phyloP scores from a whole-genome alignment of 768 basidiomycete species.

The Suillus variegatus region DNA sequence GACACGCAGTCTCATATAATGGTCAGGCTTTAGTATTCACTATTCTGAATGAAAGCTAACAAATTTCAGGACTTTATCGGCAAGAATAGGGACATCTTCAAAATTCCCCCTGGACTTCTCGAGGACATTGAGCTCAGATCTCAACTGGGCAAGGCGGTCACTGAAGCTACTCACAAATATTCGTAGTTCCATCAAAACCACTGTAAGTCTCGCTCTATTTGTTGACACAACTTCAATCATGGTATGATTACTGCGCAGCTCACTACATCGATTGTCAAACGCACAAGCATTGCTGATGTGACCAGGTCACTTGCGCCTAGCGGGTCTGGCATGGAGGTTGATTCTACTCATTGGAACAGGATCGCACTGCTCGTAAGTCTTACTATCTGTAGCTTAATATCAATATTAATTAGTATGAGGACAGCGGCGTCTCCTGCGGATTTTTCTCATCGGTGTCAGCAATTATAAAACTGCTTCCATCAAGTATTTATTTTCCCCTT shows the following conservation, averaged over 20 bases:
- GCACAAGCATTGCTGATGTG: background rate
- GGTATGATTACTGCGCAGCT: background rate
- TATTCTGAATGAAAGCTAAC: too few relatives aligned
- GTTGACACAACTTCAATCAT: too few relatives aligned
- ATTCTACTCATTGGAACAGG: slow-evolving; percentile 7
- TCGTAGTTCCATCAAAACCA: background rate
- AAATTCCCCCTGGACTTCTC: too few relatives aligned
- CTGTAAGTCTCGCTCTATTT: too few relatives aligned
- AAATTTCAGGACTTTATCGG: too few relatives aligned
- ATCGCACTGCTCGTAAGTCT: slow-evolving; percentile 7
- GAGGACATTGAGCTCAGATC: too few relatives aligned
- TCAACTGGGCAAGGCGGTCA: too few relatives aligned
- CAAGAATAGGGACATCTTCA: too few relatives aligned
- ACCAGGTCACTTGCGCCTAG: background rate
- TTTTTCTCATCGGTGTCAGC: background rate
- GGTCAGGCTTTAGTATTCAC: too few relatives aligned
- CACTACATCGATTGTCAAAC: background rate
- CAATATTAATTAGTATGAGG: background rate
- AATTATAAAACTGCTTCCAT: background rate
- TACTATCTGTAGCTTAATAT: background rate
- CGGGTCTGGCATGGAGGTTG: slow-evolving; percentile 6
- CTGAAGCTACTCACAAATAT: background rate
- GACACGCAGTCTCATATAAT: too few relatives aligned
- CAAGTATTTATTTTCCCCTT: background rate
- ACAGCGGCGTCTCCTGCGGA: slow-evolving; percentile 2